A percentile compares a stretch with the other conserved stretches of the same genome.
phyloP scores from a whole-genome alignment of 805 yeast genomes.

The Spathaspora girioi region DNA sequence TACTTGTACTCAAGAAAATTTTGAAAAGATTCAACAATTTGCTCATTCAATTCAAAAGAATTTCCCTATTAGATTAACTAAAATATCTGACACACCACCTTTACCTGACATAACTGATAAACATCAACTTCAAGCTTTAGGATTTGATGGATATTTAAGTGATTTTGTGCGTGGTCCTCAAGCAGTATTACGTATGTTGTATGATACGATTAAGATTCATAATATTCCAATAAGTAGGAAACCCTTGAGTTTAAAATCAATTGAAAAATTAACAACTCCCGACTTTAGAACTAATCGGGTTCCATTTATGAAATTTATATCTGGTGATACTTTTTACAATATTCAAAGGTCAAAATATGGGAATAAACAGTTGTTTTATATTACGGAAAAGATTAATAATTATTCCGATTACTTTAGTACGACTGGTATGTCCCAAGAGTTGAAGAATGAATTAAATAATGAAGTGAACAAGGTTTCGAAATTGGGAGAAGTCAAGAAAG shows the following conservation, averaged over 20 bases:
- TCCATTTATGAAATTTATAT: slow-evolving; percentile 54
- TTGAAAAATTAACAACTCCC: slow-evolving; percentile 30
- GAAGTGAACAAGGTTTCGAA: not conserved
- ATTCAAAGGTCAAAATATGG: slow-evolving; percentile 65
- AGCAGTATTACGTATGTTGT: slow-evolving; percentile 68
- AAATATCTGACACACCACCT: slow-evolving; percentile 15
- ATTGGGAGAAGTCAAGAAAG: slow-evolving; percentile 11
- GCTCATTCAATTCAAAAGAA: slow-evolving; percentile 30
- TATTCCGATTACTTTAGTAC: slow-evolving; percentile 27
- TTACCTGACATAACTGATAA: slow-evolving; percentile 16
- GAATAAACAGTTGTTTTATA: slow-evolving; percentile 45
- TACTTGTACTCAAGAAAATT: slow-evolving; percentile 50
- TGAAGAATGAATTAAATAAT: slow-evolving; percentile 3
- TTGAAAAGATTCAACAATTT: slow-evolving; percentile 35
- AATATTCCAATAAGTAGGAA: slow-evolving; percentile 61
- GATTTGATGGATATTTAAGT: slow-evolving; percentile 76
- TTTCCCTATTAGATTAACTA: slow-evolving; percentile 54
- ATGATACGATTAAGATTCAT: slow-evolving; percentile 44
- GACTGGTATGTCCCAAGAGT: slow-evolving; percentile 28
- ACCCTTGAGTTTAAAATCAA: slow-evolving; percentile 40
- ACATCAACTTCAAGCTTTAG: slow-evolving; percentile 40
- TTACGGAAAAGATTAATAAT: slow-evolving; percentile 29
- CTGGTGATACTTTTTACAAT: slow-evolving; percentile 51
- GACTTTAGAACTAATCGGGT: slow-evolving; percentile 18
- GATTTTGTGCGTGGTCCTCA: slow-evolving; percentile 75